Conservation (phyloP, 805 yeast species). For the Starmerella lactis-condensi region DNA sequence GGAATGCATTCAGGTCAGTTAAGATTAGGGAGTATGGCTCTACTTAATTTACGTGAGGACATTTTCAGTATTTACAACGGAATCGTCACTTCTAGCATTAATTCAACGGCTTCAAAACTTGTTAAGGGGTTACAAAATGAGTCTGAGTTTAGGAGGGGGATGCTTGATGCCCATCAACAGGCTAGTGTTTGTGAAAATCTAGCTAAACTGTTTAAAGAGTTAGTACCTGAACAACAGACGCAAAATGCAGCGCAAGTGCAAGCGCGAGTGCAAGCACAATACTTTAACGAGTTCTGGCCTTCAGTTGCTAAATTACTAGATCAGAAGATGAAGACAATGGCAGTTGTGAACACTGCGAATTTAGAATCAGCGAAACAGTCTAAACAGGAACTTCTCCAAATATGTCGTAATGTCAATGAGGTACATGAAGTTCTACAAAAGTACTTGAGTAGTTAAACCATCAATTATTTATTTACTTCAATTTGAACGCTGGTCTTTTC, state of each 20-base stretch:
- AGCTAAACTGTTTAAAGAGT: background rate
- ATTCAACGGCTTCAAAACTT: slow-evolving; percentile 2
- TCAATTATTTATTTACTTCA: background rate
- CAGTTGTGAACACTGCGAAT: slow-evolving; percentile 15
- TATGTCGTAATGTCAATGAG: slow-evolving; percentile 6
- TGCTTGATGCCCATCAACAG: slow-evolving; percentile 9
- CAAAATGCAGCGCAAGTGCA: background rate
- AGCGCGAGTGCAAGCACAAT: background rate
- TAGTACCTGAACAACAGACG: background rate
- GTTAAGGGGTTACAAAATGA: background rate
- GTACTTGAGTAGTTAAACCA: slow-evolving; percentile 5
- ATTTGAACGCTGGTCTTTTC: background rate
- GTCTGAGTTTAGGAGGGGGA: slow-evolving; percentile 4
- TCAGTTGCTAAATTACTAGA: slow-evolving; percentile 21
- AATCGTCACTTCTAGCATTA: slow-evolving; percentile 4
- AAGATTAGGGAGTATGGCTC: slow-evolving; percentile 6
- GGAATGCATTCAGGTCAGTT: slow-evolving; percentile 6
- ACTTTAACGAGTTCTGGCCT: slow-evolving; percentile 18
- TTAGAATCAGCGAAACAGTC: slow-evolving; percentile 8
- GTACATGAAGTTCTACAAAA: slow-evolving; percentile 9
- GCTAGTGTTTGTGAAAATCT: background rate
- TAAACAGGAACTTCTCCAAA: slow-evolving; percentile 6
- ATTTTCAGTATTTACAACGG: slow-evolving; percentile 4
- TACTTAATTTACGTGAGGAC: slow-evolving; percentile 6
- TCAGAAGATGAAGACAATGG: slow-evolving; percentile 20